A percentile compares a stretch with the other conserved stretches of the same genome.
These are phyloP conservation scores for Cercophora newfieldiana DNA, from an alignment of 495 filamentous ascomycete species.

Conservation along the genomic window DNA sequence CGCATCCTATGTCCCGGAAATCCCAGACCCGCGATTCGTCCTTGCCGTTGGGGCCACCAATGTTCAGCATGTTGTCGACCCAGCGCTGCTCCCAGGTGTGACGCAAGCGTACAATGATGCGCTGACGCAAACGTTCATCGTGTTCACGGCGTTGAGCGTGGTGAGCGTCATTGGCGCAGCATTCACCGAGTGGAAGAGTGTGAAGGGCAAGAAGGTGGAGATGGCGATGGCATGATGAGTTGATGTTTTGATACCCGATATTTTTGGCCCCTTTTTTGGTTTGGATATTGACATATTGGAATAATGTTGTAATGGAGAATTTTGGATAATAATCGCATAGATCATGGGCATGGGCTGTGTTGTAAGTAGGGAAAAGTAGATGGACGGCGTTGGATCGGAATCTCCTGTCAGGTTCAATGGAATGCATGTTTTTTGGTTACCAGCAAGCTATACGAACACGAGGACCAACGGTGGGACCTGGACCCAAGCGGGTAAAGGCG, in stretches of 20 bases:
- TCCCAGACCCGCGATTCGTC: conserved; percentile 50
- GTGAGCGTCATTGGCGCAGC: conserved; percentile 61
- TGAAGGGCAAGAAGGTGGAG: conserved; percentile 82
- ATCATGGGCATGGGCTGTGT: not conserved
- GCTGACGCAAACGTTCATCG: conserved; percentile 67
- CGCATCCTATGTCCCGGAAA: conserved; percentile 46
- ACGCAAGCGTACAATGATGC: conserved; percentile 70
- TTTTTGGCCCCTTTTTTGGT: not conserved
- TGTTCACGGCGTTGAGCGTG: conserved; percentile 63
- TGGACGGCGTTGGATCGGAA: not conserved
- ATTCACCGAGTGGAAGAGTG: conserved; percentile 73
- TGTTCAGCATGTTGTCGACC: conserved; percentile 51
- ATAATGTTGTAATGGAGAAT: not conserved
- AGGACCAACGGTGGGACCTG: no score
- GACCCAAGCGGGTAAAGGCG: conserved; percentile 21
- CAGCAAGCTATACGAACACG: no score
- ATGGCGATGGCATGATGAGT: conserved; percentile 47
- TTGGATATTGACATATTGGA: not conserved
- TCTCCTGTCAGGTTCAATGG: not conserved
- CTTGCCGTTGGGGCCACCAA: conserved; percentile 67
- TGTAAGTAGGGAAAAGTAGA: not conserved
- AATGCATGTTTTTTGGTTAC: no score
- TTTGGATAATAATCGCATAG: not conserved
- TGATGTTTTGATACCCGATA: not conserved
- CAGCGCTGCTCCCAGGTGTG: conserved; percentile 53